Conservation (phyloP, 768 basidiomycete genomes). For the Rhizopogon vinicolor region DNA sequence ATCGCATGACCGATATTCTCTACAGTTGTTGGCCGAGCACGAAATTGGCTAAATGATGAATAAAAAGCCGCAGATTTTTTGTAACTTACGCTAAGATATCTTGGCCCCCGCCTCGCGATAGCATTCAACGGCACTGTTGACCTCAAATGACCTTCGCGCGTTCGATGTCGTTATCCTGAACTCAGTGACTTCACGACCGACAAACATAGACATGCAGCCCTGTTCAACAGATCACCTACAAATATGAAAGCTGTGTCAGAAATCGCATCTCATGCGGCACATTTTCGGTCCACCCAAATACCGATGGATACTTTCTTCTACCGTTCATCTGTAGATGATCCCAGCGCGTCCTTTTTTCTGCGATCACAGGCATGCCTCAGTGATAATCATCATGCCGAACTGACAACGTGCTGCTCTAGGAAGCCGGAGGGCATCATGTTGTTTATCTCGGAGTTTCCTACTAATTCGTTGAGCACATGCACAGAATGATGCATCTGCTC, state of each 20-base stretch:
- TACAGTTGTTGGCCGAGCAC: constrained; percentile 85
- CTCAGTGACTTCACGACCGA: neutral
- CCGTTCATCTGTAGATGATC: neutral
- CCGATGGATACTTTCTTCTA: neutral
- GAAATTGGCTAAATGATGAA: constrained; percentile 55
- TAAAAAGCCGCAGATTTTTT: neutral
- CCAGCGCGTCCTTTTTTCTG: neutral
- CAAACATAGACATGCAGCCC: too few species aligned
- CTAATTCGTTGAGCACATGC: neutral
- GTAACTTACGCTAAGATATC: neutral
- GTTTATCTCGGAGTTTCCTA: neutral
- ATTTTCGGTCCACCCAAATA: neutral
- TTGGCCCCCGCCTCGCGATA: neutral
- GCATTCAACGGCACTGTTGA: neutral
- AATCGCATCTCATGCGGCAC: neutral
- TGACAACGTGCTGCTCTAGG: neutral
- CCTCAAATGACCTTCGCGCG: neutral
- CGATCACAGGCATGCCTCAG: too few species aligned
- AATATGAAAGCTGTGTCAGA: neutral
- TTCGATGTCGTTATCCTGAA: neutral
- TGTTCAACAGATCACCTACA: neutral
- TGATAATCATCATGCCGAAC: neutral
- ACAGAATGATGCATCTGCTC: too few species aligned
- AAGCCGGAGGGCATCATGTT: neutral
- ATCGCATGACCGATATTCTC: constrained; percentile 1